Base-by-base conservation (phyloP, 331 rosid genomes). In the Saraca asoca region DNA sequence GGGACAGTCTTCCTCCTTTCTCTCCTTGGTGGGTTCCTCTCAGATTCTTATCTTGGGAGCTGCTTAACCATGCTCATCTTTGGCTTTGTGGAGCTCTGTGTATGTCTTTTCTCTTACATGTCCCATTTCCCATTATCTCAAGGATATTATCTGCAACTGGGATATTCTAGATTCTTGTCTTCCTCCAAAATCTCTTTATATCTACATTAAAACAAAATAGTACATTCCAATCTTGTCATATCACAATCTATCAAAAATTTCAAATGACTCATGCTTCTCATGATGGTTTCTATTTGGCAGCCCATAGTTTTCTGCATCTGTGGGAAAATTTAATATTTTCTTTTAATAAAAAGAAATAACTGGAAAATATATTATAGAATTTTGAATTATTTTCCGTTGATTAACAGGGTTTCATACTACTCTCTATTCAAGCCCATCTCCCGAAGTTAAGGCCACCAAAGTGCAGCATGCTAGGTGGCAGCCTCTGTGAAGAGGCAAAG, bases 11-110 rank as follows among this genome's bases (percentile, higher is more conserved):
- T 84, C 74, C 72, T 87, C 43, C 79, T 87, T 51, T 80, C 94
- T 31, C 88, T 87, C 69, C 75, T 87, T 46, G 94, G 90, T 42
- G 94, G 94, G 31, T 84, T 72, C 76, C 76, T 87, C 17, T 78
- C 94, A 0, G 94, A 87, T 71, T 84, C 94, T 41, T 87, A 84
- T 46, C 83, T 87, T 5, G 90, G 90, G 20, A 84, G 86, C 84
- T 87, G 82, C 61, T 72, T 76, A 75, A 87, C 94, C 69, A 82
- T 84, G 78, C 49, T 87, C 39, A 44, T 84, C 55, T 87, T 87
- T 46, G 87, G 81, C 53, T 80, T 80, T 70, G 76, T 80, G 46
- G 94, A 87, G 70, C 86, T 87, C 58, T 68, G 70, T 51, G 93
- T 87, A 79, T 49, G 81, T 17, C 48, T 42, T 16, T 62, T 50